Base-by-base conservation (phyloP, 169 alveolate species). In the Cryptosporidium parvum region DNA sequence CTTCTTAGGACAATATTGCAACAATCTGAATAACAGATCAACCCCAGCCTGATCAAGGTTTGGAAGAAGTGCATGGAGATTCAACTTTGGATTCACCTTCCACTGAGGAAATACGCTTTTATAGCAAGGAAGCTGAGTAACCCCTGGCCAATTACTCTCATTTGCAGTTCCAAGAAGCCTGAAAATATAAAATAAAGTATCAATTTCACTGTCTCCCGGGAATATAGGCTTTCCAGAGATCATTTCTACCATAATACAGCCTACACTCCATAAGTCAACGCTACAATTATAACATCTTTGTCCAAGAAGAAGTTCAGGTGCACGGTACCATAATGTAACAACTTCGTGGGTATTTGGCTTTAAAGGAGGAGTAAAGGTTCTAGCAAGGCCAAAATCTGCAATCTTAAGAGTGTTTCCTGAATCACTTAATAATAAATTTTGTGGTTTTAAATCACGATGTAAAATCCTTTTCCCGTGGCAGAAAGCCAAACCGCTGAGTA, bases 371-470 rank as follows among this genome's bases (percentile, higher is more conserved):
- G 95, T 94, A 70, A 94, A 96, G 16, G 97, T 96, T 84, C 98
- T 91, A n/a, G 98, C 98, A n/a, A 96, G 85, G 9, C 98, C 98
- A 91, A 96, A 96, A 73, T 96, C 98, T 21, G 94, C 94, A 18
- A 92, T 86, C 67, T 92, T 92, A 6, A 92, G 44, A 10, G 69
- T 69, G 53, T 85, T 80, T 9, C 89, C 89, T 8, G 89, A 80
- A 31, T 80, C 75, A 73, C 95, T 96, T 35, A 96, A 91, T 2
- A 96, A 85, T 29, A 96, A 75, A 85, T 96, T 96, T 75, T 95
- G 94, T 26, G 98, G 98, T 69, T 96, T 96, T 70, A 96, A 91
- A 73, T 96, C 98, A 59, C 98, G 75, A 62, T 96, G 98, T n/a
- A 97, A 85, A 12, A 97, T 95, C 70, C 98, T 87, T 67, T 95